Base-by-base conservation (phyloP, 192 early-diverging fungal species). In the Podila horticola region DNA sequence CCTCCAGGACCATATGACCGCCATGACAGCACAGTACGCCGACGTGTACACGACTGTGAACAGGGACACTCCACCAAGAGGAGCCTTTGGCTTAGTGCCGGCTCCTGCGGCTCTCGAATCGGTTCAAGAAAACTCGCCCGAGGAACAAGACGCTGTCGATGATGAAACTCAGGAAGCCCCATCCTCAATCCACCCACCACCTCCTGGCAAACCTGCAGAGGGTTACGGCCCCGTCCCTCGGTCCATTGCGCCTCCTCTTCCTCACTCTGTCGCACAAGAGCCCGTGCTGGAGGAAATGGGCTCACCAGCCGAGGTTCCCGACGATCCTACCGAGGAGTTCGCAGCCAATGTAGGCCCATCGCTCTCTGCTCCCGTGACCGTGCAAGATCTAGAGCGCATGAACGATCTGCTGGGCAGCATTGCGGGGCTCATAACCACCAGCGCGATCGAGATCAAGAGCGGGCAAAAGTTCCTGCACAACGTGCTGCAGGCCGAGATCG, bases 11-110 rank as follows among this genome's bases (percentile, higher is more conserved):
- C 38, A 20, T 26, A 64, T 72, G 36, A 41, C 49, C 5, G 29
- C 50, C 7, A 58, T 79, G 66, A 64, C 67, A n/a, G 58, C 66
- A 41, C 72, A 72, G 19, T 64, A 67, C 55, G 13, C 29, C n/a
- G 65, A 57, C 9, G 4, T 64, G 51, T 12, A 19, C 19, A 45
- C 29, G 1, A 7, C 3, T 9, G 13, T 41, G 20, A 12, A 15
- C 15, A 15, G 41, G 41, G 15, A 45, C 41, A 4, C 13, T 45
- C 41, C 15, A 17, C 41, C 41, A 0, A 8, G 2, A 45, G 41
- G 41, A 45, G 41, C 2, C 41, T n/a, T n/a, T n/a, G 4, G 2
- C 41, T 17, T 3, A 15, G 41, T 17, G 41, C 0, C 41, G 41
- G 41, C 11, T 12, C 41, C 2, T 45, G 41, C 10, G 15, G 41